Base-by-base conservation (phyloP, 75 land plant species). In the Isoetes taiwanensis region DNA sequence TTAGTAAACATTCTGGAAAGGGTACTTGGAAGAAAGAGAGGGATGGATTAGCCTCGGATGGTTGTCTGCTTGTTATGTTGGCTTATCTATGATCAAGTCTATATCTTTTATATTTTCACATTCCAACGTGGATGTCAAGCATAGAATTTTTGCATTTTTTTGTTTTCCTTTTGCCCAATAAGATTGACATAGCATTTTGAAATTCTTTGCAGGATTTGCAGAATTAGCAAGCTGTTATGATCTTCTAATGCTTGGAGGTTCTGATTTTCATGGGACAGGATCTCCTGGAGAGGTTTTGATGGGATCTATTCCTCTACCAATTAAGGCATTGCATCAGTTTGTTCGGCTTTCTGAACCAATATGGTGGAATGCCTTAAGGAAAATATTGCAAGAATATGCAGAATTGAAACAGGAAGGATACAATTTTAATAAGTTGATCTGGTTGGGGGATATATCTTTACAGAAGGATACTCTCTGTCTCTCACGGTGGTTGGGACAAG, bases 211-310 rank as follows among this genome's bases (percentile, higher is more conserved):
- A 88, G 95, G 59, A 24, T 76, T 66, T 63, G 73, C 71, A 56
- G 84, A 73, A 11, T 52, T 84, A 42, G 95, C 95, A 14, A 85
- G 81, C 62, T 25, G 57, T 25, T 72, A 72, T 60, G 66, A 62
- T 24, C 87, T 90, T 35, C 11, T 83, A 62, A 90, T 83, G 69
- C 64, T 90, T n/a, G 97, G 97, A 30, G 97, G 97, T 10, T 90
- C 97, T 10, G 97, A 90, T 64, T 90, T 54, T 68, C 97, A 90
- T 70, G 94, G 80, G 43, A 80, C 66, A 62, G 81, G 87, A 10
- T 74, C 77, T 16, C 61, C 65, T 4, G 70, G 74, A 48, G 97
- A 90, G 52, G 68, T 78, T 33, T 79, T 76, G 59, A 40, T 90
- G 23, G 97, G 97, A 32, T 80, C 76, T 33, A 72, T 79, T 0